These are phyloP conservation scores for Durusdinium trenchii DNA, from an alignment of 73 alveolate species.

Conservation along the genomic window DNA sequence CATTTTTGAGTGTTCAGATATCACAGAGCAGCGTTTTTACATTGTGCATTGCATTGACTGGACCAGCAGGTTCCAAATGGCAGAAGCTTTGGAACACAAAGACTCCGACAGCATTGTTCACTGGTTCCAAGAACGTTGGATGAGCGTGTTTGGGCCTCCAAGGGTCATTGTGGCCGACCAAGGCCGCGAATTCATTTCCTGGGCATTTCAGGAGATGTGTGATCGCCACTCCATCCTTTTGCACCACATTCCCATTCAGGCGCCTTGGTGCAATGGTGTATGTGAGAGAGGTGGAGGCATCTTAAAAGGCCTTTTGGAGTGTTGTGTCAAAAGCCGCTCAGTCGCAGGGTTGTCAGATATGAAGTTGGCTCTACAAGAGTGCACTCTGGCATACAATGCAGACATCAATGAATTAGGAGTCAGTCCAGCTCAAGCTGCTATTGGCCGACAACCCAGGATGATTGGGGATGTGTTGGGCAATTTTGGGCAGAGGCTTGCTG, in stretches of 20 bases:
- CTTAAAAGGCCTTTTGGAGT: no score
- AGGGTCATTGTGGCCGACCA: neutral
- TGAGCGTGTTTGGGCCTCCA: neutral
- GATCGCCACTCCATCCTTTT: neutral
- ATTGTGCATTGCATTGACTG: neutral
- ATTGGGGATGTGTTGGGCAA: neutral
- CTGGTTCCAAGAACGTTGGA: neutral
- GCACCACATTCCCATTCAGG: neutral
- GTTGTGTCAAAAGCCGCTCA: no score
- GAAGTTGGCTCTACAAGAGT: no score
- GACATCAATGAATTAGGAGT: no score
- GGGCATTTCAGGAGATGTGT: neutral
- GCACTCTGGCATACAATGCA: no score
- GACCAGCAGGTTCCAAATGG: neutral
- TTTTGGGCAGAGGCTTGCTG: neutral
- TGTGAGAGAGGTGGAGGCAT: no score
- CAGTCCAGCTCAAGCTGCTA: no score
- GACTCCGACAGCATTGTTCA: neutral
- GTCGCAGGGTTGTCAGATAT: no score
- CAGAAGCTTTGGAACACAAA: neutral
- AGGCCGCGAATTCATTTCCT: neutral
- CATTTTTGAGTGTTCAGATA: neutral
- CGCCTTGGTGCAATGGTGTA: neutral
- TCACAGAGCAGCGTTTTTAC: neutral
- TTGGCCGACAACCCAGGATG: neutral